Evolutionary conservation across 306 rosid genomes (phyloP), one percentile per base, ranked within the genome.

Genomic region (Elaeagnus macrophylla): DNA sequence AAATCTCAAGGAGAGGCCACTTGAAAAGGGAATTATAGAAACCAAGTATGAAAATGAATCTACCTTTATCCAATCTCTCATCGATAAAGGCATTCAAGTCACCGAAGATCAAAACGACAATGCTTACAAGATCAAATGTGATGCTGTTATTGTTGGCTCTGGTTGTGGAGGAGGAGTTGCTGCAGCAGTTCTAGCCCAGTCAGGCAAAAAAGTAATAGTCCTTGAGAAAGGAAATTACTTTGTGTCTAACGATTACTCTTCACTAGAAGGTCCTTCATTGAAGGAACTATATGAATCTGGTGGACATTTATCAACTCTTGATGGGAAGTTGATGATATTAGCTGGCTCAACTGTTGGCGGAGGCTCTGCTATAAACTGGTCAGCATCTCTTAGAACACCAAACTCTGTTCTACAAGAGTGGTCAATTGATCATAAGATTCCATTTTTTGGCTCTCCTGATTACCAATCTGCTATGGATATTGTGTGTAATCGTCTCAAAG

Each of bases 131-230:
- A 77, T 91, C 82, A 87, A 82, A 75, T 91, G 99, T 57, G 99
- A 91, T 64, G 89, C 69, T 49, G 91, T 82, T 17, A 48, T 91
- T 46, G 81, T 84, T 2, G 96, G 99, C 42, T 91, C 99, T 6
- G 99, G 97, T 51, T 76, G 96, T 6, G 95, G 99, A 0, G 99
- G 99, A 48, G 96, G 99, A 56, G 96, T 91, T 67, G 99, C 99
- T 20, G 99, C 99, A 13, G 96, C 95, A 35, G 71, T 84, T 60
- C 90, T 91, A 44, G 96, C 96, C 54, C 70, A 77, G 36, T 72
- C 96, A 0, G 99, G 99, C 56, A 72, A 68, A 17, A 91, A 91
- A 72, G 97, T 91, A 41, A 37, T 87, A 0, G 61, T 91, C 56
- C 70, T 91, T 17, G 99, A 91, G 76, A 87, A 84, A 69, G 99